Evolutionary conservation across 1,284 basidiomycete genomes (phyloP).

Genomic region (Pseudozyma flocculosa): DNA sequence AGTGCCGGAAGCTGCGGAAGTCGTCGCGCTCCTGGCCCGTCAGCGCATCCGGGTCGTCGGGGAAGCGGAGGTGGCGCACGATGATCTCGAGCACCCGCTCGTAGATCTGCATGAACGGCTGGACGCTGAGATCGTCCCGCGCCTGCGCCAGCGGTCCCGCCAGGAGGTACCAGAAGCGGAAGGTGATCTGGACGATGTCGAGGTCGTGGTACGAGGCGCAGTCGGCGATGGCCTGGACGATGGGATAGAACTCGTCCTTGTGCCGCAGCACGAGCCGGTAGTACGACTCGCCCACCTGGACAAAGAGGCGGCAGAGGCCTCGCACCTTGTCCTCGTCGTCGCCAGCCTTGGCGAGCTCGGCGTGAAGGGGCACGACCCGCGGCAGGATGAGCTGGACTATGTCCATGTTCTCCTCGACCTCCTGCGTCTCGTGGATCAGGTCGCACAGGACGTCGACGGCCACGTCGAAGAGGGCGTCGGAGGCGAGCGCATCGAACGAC

Average conservation of each 20-base stretch:
- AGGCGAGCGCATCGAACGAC: constrained; percentile 49
- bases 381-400: constrained; percentile 86
- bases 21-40: constrained; percentile 85
- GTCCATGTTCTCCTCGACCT: constrained; percentile 88
- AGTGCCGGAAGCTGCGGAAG: constrained; percentile 91
- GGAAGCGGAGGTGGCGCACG: constrained; percentile 90
- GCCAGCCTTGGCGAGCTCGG: constrained; percentile 36
- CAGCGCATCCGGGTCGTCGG: constrained; percentile 68
- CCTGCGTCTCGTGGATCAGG: constrained; percentile 96
- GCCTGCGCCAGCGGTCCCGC: constrained; percentile 60
- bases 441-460: constrained; percentile 92
- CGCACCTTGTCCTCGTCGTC: constrained; percentile 82
- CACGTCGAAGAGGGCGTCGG: constrained; percentile 82
- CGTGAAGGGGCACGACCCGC: constrained; percentile 39
- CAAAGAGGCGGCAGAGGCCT: constrained; percentile 86
- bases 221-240: constrained; percentile 90
- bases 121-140: constrained; percentile 58
- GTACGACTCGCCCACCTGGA: constrained; percentile 95
- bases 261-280: constrained; percentile 84
- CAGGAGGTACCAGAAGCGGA: constrained; percentile 92
- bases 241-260: constrained; percentile 83
- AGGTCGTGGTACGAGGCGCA: constrained; percentile 91
- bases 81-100: constrained; percentile 80
- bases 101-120: constrained; percentile 76
- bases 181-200: constrained; percentile 96